Evolutionary conservation across 2,329 filamentous ascomycete species (phyloP).

Genomic region (Verticillium tricorpus): DNA sequence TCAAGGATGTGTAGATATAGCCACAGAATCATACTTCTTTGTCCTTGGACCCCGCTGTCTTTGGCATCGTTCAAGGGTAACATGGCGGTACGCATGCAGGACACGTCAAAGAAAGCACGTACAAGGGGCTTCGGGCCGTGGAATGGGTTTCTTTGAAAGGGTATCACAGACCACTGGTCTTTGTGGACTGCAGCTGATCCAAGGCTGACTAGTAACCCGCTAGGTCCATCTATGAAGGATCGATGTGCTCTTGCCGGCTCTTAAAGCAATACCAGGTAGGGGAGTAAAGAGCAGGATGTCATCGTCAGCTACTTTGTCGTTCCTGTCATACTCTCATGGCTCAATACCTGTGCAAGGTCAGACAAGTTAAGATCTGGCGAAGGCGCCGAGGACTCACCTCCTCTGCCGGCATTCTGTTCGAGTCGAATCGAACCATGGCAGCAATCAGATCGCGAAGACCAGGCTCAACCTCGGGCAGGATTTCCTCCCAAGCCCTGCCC

Average conservation of each 20-base stretch:
- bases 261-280: too few species aligned
- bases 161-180: not conserved
- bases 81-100: not conserved
- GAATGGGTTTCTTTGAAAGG: not conserved
- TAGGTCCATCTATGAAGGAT: too few species aligned
- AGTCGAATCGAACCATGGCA: constrained; percentile 69
- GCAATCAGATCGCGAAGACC: constrained; percentile 62
- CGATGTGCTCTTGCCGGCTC: too few species aligned
- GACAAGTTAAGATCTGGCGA: not conserved
- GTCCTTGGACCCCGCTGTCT: not conserved
- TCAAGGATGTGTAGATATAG: not conserved
- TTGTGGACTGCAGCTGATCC: too few species aligned
- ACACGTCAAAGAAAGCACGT: not conserved
- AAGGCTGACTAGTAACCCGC: too few species aligned
- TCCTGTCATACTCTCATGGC: not conserved
- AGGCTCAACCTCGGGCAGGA: constrained; percentile 59
- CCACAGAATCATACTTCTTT: not conserved
- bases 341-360: not conserved
- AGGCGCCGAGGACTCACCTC: constrained; percentile 22
- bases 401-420: constrained; percentile 60
- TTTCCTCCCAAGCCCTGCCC: constrained; percentile 59
- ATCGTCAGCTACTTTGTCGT: too few species aligned
- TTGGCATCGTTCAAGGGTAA: not conserved
- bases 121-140: not conserved
- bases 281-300: too few species aligned